These are phyloP conservation scores for Alternaria sp. DNA, from an alignment of 2,329 filamentous ascomycete genomes.

Conservation along the genomic window DNA sequence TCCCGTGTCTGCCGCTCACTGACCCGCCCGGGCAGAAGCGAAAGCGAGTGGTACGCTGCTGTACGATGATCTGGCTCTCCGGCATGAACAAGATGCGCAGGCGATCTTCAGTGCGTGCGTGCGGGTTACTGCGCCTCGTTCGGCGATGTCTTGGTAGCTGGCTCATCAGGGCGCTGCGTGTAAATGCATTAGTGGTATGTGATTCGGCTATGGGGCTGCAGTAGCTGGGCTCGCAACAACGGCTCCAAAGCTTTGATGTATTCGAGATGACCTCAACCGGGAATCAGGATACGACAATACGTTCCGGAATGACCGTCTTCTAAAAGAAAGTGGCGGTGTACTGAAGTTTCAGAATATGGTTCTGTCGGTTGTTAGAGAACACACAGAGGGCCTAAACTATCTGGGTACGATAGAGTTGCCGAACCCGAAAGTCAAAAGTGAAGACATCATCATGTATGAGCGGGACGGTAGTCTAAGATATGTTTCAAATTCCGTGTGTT, in stretches of 20 bases:
- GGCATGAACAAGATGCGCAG: conserved; percentile 13
- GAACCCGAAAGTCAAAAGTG: not conserved
- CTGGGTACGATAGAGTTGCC: not conserved
- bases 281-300: not conserved
- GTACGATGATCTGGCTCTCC: conserved; percentile 1
- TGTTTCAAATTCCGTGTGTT: conserved; percentile 34
- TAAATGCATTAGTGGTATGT: conserved; percentile 16
- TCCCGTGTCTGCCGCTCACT: not conserved
- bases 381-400: not conserved
- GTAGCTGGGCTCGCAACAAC: conserved; percentile 20
- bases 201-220: conserved; percentile 15
- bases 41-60: conserved; percentile 1
- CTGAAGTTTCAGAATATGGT: not conserved
- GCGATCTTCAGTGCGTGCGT: conserved; percentile 11
- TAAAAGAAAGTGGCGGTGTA: conserved; percentile 8
- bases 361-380: conserved; percentile 2
- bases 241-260: conserved; percentile 14
- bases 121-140: conserved; percentile 6
- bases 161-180: conserved; percentile 8
- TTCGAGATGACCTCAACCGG: conserved; percentile 3
- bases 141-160: conserved; percentile 5
- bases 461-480: conserved; percentile 17
- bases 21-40: conserved; percentile 9
- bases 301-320: not conserved
- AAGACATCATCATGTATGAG: conserved; percentile 1